phyloP scores from a whole-genome alignment of 176 grass and related monocot species.

The Oryza nivara region DNA sequence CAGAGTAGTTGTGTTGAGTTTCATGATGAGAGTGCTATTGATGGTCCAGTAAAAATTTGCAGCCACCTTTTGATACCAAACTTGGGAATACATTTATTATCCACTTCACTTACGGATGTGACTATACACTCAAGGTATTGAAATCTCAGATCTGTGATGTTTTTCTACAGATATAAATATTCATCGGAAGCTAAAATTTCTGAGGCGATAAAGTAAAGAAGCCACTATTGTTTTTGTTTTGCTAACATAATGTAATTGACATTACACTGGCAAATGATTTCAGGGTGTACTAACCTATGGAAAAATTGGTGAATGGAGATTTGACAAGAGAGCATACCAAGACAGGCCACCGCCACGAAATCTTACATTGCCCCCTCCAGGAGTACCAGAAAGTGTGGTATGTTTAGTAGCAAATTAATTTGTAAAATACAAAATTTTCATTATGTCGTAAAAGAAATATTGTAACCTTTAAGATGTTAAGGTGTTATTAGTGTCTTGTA shows the following conservation, averaged over 20 bases:
- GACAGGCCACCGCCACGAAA: conserved; percentile 79
- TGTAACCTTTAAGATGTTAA: neutral
- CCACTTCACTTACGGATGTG: conserved; percentile 89
- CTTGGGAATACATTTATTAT: conserved; percentile 68
- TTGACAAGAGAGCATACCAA: conserved; percentile 80
- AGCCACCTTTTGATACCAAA: conserved; percentile 61
- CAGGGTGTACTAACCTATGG: conserved; percentile 87
- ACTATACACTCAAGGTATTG: conserved; percentile 87
- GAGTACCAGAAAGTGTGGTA: conserved; percentile 99
- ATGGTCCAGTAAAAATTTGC: conserved; percentile 14
- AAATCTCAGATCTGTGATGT: neutral
- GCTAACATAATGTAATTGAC: neutral
- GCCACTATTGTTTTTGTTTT: neutral
- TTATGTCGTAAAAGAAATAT: neutral
- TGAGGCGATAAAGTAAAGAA: neutral
- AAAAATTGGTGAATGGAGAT: conserved; percentile 83
- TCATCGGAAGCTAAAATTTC: conserved; percentile 9
- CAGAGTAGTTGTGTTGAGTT: conserved; percentile 4
- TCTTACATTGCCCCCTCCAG: conserved; percentile 79
- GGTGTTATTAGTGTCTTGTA: neutral
- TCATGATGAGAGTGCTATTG: conserved; percentile 13
- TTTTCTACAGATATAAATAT: conserved; percentile 13
- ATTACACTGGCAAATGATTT: conserved; percentile 9
- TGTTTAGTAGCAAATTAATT: conserved; percentile 37
- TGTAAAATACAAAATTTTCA: neutral